Percentiles rank a stretch among this genome's conserved stretches.
Conservation (phyloP, 164 flowering plant genomes). For the Vitis rupestris region DNA sequence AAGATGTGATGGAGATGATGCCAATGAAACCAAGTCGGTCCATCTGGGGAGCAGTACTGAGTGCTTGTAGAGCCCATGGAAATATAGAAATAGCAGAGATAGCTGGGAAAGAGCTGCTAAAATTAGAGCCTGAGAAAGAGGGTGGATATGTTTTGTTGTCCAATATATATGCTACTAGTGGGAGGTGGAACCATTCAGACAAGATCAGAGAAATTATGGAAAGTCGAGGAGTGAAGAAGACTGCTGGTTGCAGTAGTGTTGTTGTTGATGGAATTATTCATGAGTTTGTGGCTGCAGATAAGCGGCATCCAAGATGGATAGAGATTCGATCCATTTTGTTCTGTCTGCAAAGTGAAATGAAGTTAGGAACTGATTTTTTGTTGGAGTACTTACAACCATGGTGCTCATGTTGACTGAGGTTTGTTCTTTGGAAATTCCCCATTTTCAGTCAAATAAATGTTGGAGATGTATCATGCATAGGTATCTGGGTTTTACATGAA, state of each 20-base stretch:
- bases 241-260: conserved; percentile 53
- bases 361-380: conserved; percentile 7
- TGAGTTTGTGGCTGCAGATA: conserved; percentile 45
- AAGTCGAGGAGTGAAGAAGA: conserved; percentile 45
- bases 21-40: conserved; percentile 46
- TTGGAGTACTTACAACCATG: not conserved
- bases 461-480: no score
- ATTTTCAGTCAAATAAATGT: no score
- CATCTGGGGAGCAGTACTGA: conserved; percentile 52
- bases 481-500: no score
- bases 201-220: conserved; percentile 47
- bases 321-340: conserved; percentile 29
- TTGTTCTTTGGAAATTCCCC: not conserved
- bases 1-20: conserved; percentile 42
- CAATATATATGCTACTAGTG: conserved; percentile 43
- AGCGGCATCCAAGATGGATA: conserved; percentile 31
- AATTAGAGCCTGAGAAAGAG: conserved; percentile 54
- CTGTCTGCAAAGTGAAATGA: conserved; percentile 34
- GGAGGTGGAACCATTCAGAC: conserved; percentile 40
- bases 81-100: conserved; percentile 40
- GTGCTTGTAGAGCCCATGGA: conserved; percentile 39
- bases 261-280: conserved; percentile 35
- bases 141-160: conserved; percentile 50
- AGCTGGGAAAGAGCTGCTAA: conserved; percentile 38
- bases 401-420: conserved; percentile 8